Conservation (phyloP, 495 filamentous ascomycete genomes). For the Cetradonia linearis region DNA sequence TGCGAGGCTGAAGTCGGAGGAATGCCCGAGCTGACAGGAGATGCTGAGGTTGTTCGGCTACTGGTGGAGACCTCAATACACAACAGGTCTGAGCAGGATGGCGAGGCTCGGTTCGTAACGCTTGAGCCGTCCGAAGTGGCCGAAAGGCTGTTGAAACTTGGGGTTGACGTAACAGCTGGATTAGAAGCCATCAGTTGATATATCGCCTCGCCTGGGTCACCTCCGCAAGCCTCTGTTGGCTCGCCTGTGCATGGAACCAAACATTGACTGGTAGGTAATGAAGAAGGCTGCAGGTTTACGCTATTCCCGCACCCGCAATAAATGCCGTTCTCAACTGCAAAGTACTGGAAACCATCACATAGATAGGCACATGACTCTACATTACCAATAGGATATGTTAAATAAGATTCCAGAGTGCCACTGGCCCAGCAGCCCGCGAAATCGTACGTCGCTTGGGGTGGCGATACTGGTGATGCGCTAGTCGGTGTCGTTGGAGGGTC, state of each 20-base stretch:
- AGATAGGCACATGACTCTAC: neutral
- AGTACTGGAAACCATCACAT: neutral
- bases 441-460: neutral
- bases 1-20: neutral
- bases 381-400: neutral
- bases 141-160: neutral
- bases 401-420: neutral
- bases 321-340: neutral
- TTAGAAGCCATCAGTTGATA: neutral
- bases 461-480: neutral
- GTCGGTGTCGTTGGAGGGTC: neutral
- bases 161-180: too few species aligned
- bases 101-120: neutral
- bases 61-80: neutral
- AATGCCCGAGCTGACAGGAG: neutral
- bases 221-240: neutral
- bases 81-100: neutral
- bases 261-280: neutral
- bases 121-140: neutral
- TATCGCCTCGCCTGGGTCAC: neutral
- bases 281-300: neutral
- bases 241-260: neutral
- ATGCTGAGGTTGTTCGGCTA: neutral
- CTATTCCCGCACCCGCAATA: constrained; percentile 1
- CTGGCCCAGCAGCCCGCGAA: constrained; percentile 1